These are phyloP conservation scores for Linnemannia hyalina DNA, from an alignment of 192 early-diverging fungal genomes.

Conservation along the genomic window DNA sequence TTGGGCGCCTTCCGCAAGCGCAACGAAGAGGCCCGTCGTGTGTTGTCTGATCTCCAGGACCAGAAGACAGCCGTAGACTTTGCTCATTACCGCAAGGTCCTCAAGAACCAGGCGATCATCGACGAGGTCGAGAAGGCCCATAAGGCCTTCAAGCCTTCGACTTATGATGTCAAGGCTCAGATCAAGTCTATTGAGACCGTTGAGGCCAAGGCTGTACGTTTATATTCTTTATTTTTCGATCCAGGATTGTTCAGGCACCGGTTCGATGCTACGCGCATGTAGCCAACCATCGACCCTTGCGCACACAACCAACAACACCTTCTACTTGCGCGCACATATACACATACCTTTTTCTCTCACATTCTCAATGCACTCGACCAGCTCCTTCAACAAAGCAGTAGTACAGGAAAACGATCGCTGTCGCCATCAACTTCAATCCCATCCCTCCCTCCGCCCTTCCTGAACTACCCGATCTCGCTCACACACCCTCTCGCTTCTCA, in stretches of 20 bases:
- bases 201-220: constrained; percentile 82
- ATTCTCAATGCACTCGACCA: not conserved
- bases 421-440: not conserved
- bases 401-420: not conserved
- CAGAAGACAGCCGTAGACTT: constrained; percentile 89
- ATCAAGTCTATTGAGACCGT: constrained; percentile 82
- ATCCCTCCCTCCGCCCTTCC: not conserved
- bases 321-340: not conserved
- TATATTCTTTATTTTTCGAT: not conserved
- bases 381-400: not conserved
- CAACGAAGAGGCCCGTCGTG: constrained; percentile 90
- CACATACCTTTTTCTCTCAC: not conserved
- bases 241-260: not conserved
- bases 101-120: constrained; percentile 94
- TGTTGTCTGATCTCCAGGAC: constrained; percentile 85
- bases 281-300: not conserved
- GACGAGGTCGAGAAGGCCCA: constrained; percentile 92
- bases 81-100: constrained; percentile 84
- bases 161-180: constrained; percentile 90
- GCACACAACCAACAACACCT: not conserved
- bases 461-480: not conserved
- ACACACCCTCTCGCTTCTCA: not conserved
- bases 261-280: not conserved
- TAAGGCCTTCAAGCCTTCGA: constrained; percentile 81
- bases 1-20: constrained; percentile 94